A percentile compares a stretch with the other conserved stretches of the same genome.
Evolutionary conservation across 176 grass and related monocot genomes (phyloP).

Genomic region (Zizania latifolia): DNA sequence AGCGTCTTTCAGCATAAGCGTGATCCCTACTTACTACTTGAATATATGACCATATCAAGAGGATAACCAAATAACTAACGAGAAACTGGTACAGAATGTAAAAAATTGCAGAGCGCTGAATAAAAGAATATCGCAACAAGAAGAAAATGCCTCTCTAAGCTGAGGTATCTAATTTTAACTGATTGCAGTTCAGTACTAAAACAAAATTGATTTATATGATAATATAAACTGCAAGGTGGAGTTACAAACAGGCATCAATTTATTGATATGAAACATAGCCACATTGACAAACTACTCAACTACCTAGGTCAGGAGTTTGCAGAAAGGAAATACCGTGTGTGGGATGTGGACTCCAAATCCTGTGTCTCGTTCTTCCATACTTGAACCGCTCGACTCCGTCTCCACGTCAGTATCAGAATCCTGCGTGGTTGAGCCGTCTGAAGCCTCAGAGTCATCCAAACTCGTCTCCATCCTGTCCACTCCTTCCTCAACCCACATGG

Average conservation of each 20-base stretch:
- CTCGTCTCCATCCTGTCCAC: conserved; percentile 40
- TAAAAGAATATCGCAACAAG: background rate
- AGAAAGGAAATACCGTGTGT: conserved; percentile 40
- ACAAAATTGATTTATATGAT: background rate
- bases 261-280: background rate
- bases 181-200: background rate
- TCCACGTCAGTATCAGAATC: conserved; percentile 56
- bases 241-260: background rate
- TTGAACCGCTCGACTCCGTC: conserved; percentile 59
- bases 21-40: conserved; percentile 3
- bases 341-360: conserved; percentile 31
- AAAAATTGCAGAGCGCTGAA: background rate
- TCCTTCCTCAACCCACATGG: background rate
- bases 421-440: conserved; percentile 51
- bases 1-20: background rate
- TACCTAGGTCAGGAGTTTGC: conserved; percentile 10
- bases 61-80: background rate
- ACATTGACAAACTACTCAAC: background rate
- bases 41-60: background rate
- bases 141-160: background rate
- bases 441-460: conserved; percentile 52
- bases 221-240: background rate
- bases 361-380: conserved; percentile 47
- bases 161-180: background rate
- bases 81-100: background rate